phyloP scores from a whole-genome alignment of 805 yeast species.

The Zygotorulaspora chibaensis region DNA sequence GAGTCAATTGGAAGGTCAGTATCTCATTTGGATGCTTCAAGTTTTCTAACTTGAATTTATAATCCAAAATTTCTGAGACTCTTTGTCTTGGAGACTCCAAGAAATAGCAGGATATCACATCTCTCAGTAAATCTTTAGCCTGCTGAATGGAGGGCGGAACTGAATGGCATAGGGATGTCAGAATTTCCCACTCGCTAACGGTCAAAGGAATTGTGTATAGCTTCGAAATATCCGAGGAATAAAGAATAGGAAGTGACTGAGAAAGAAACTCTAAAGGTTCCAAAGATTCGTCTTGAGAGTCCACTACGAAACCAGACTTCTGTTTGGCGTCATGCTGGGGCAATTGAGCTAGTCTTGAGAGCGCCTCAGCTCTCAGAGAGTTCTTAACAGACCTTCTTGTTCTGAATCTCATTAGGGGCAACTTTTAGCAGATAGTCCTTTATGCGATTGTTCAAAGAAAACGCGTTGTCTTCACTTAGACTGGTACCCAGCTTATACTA shows the following conservation, averaged over 20 bases:
- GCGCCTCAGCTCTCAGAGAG: constrained; percentile 25
- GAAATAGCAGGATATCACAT: constrained; percentile 45
- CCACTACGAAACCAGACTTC: background rate
- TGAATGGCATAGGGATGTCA: constrained; percentile 47
- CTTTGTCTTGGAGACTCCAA: constrained; percentile 48
- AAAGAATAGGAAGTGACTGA: constrained; percentile 28
- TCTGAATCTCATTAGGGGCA: constrained; percentile 12
- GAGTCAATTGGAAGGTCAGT: constrained; percentile 35
- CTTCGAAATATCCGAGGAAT: constrained; percentile 25
- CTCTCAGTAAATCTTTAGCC: constrained; percentile 38
- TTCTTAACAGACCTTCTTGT: constrained; percentile 6
- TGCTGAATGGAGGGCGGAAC: constrained; percentile 34
- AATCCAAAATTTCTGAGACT: constrained; percentile 38
- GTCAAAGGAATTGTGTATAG: constrained; percentile 42
- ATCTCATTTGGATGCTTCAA: constrained; percentile 40
- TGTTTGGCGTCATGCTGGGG: constrained; percentile 7
- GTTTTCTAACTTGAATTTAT: constrained; percentile 34
- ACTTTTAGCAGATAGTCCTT: constrained; percentile 1
- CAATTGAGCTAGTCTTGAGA: constrained; percentile 21
- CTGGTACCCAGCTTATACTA: too few species aligned
- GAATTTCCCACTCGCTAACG: constrained; percentile 50
- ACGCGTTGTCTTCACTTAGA: too few species aligned
- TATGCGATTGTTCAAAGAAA: background rate
- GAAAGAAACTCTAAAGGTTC: constrained; percentile 15
- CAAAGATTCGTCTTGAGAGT: background rate